Evolutionary conservation across 495 filamentous ascomycete genomes (phyloP).

Genomic region (Lophiostoma macrostomum): DNA sequence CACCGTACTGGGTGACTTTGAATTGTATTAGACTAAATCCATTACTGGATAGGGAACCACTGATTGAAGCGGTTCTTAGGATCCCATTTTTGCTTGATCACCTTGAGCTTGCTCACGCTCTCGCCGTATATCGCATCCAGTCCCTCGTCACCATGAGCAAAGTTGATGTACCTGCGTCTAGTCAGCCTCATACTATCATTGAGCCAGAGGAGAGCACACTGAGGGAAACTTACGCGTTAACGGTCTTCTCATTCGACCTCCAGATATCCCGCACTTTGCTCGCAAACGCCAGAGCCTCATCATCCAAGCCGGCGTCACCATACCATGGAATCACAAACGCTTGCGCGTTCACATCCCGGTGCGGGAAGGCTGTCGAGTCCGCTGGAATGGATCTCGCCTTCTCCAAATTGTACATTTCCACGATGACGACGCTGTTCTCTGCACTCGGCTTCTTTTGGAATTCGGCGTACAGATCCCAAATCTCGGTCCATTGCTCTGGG

Average conservation of each 20-base stretch:
- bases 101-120: constrained; percentile 14
- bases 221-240: neutral
- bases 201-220: neutral
- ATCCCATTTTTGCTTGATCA: constrained; percentile 30
- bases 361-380: constrained; percentile 17
- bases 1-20: neutral
- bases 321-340: constrained; percentile 39
- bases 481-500: constrained; percentile 6
- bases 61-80: constrained; percentile 24
- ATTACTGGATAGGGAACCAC: constrained; percentile 9
- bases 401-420: constrained; percentile 9
- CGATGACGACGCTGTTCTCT: constrained; percentile 6
- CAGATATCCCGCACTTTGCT: constrained; percentile 2
- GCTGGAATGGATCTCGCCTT: neutral
- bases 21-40: too few relatives aligned
- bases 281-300: constrained; percentile 33
- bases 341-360: constrained; percentile 31
- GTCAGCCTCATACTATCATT: neutral
- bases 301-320: constrained; percentile 29
- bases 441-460: constrained; percentile 11
- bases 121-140: constrained; percentile 24
- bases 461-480: constrained; percentile 15
- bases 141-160: constrained; percentile 34
- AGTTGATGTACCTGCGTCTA: constrained; percentile 31
- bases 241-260: neutral